These are phyloP conservation scores for Euptelea pleiosperma DNA, from an alignment of 164 flowering plant genomes.

Conservation along the genomic window DNA sequence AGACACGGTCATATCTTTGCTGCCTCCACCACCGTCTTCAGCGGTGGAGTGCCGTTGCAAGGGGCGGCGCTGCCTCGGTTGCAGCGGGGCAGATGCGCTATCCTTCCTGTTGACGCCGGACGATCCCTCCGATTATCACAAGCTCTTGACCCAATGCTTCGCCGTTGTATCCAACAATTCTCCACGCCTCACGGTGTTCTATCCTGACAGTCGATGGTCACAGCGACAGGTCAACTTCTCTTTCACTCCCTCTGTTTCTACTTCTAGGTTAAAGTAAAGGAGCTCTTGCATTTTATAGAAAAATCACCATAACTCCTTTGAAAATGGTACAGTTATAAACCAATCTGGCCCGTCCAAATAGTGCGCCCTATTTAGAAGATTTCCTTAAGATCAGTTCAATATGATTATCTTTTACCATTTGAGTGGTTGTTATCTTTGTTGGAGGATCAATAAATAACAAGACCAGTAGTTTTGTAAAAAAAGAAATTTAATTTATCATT, in stretches of 20 bases:
- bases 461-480: too few relatives aligned
- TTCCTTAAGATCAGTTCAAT: too few relatives aligned
- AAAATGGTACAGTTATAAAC: background rate
- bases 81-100: slow-evolving; percentile 20
- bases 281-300: background rate
- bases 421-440: too few relatives aligned
- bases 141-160: slow-evolving; percentile 40
- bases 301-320: background rate
- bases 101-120: slow-evolving; percentile 37
- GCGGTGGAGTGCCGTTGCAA: slow-evolving; percentile 25
- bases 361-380: too few relatives aligned
- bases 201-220: slow-evolving; percentile 31
- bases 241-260: background rate
- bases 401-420: too few relatives aligned
- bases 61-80: slow-evolving; percentile 38
- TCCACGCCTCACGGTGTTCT: slow-evolving; percentile 24
- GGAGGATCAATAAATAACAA: too few relatives aligned
- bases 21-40: slow-evolving; percentile 26
- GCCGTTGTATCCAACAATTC: slow-evolving; percentile 44
- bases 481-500: too few relatives aligned
- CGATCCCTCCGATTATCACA: slow-evolving; percentile 47
- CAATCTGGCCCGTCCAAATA: too few relatives aligned
- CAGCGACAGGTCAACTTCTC: slow-evolving; percentile 39
- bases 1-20: slow-evolving; percentile 35
- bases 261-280: background rate